Base-by-base conservation (phyloP, 345 rosid genomes). In the Moricandia moricandioides region DNA sequence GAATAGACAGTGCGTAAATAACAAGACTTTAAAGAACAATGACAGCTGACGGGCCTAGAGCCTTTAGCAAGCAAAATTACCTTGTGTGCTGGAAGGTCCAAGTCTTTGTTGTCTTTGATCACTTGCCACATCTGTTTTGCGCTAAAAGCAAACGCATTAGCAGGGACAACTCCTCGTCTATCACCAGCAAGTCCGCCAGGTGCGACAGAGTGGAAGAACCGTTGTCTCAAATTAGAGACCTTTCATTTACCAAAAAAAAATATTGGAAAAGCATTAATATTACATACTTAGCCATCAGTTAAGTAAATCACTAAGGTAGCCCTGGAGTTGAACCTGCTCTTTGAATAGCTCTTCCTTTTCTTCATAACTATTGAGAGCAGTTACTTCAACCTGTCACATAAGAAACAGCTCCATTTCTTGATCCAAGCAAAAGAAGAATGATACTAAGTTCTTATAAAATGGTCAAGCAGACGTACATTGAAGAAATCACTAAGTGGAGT, bases 151-250 rank as follows among this genome's bases (percentile, higher is more conserved):
- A 96, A 96, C n/a, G 97, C 98, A 4, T 96, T 91, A 70, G 98
- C 98, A 73, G 99, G 99, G 80, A 96, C 96, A 7, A 84, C 99
- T 71, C 98, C 99, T 65, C 93, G 85, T 69, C 99, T 86, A 79
- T 96, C 99, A 79, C 99, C 99, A 14, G 98, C 99, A 73, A 96
- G 98, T 24, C 98, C 99, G 31, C 99, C 99, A 72, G 97, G 98
- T 34, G 92, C 97, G 71, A 96, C 86, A 67, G 99, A 96, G 67
- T 92, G 97, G 78, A 79, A 83, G 74, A 96, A 96, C 21, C 89
- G 83, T 78, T 89, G 88, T 83, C 97, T 92, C 88, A 96, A 87
- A 81, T 67, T 82, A 76, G 91, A 87, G 73, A 92, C 98, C 99
- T 96, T 66, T 78, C 66, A 78, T 65, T 69, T 40, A 58, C 62